Percentiles rank a stretch among this genome's conserved stretches.
phyloP scores from a whole-genome alignment of 2,329 filamentous ascomycete species.

The Nemania sp. region DNA sequence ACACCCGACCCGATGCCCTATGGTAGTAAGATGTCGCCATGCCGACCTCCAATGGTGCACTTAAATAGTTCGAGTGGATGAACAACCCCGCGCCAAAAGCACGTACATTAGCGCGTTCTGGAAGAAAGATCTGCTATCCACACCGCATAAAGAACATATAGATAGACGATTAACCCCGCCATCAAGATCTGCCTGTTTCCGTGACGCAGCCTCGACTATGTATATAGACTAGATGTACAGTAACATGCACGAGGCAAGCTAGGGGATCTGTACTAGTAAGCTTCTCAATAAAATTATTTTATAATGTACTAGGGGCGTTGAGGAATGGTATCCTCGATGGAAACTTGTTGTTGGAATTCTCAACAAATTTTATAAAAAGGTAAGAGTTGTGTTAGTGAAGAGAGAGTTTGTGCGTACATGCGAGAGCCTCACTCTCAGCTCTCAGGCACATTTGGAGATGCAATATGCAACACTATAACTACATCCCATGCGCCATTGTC shows the following conservation, averaged over 20 bases:
- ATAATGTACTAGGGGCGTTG: not conserved
- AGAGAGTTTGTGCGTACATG: not conserved
- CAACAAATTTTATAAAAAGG: not conserved
- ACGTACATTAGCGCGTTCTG: slow-evolving; percentile 24
- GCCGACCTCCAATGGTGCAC: slow-evolving; percentile 29
- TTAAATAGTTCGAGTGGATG: slow-evolving; percentile 14
- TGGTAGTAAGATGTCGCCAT: slow-evolving; percentile 26
- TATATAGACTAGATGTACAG: not conserved
- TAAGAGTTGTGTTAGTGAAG: not conserved
- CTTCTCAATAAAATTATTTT: not conserved
- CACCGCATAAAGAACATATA: not conserved
- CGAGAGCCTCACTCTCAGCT: slow-evolving; percentile 22
- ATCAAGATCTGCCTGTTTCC: slow-evolving; percentile 7
- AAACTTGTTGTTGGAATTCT: not conserved
- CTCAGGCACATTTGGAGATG: slow-evolving; percentile 10
- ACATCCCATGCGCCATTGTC: slow-evolving; percentile 3
- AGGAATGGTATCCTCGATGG: not conserved
- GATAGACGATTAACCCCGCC: slow-evolving; percentile 13
- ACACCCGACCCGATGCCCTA: not conserved
- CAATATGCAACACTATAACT: not conserved
- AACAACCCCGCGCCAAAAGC: slow-evolving; percentile 23
- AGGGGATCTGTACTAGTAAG: not conserved
- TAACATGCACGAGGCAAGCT: not conserved
- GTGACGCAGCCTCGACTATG: not conserved
- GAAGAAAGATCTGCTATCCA: slow-evolving; percentile 16